Evolutionary conservation across 2,329 filamentous ascomycete genomes (phyloP), one percentile per base, ranked within the genome.

Genomic region (Cladosporium sp.): DNA sequence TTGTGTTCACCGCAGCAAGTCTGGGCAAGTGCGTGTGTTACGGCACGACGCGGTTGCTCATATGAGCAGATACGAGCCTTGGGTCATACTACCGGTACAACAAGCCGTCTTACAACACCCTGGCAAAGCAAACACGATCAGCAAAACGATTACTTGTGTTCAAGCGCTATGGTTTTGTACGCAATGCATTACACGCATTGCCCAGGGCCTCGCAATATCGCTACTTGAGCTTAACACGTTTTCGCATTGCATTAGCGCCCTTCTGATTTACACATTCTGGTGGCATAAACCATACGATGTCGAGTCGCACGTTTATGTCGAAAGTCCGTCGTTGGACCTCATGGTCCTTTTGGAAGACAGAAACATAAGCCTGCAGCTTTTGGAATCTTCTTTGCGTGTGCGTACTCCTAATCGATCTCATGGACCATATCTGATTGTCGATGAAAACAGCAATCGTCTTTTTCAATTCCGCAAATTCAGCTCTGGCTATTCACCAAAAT

Each of bases 201-300:
- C 43, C 1, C 55, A 64, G n/a, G 40, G 38, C 9, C 40, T 65
- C 1, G 40, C 62, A 4, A 58, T 66, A n/a, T 63, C 51, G 17
- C 38, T 66, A 12, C 60, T 67, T 3, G 65, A 67, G 49, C 56
- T 67, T 20, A 65, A 67, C 28, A 61, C 60, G 3, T 65, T 65
- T 43, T 63, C 50, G 1, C 65, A 67, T 43, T 59, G 59, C n/a
- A 19, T 67, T 6, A 65, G 61, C 34, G 56, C 65, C 7, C 39
- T 65, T 3, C 25, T 65, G 17, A 22, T 38, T 1, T 38, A 30
- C 20, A n/a, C 39, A 6, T 36, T 37, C 34, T 38, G 34, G 36
- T 40, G 50, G 30, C 5, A 38, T 12, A 25, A 38, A 36, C 19
- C 34, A 5, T 39, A 34, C 25, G 28, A 49, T 17, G 45, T 34